phyloP scores from a whole-genome alignment of 768 basidiomycete species.

The Termitomyces sp. region DNA sequence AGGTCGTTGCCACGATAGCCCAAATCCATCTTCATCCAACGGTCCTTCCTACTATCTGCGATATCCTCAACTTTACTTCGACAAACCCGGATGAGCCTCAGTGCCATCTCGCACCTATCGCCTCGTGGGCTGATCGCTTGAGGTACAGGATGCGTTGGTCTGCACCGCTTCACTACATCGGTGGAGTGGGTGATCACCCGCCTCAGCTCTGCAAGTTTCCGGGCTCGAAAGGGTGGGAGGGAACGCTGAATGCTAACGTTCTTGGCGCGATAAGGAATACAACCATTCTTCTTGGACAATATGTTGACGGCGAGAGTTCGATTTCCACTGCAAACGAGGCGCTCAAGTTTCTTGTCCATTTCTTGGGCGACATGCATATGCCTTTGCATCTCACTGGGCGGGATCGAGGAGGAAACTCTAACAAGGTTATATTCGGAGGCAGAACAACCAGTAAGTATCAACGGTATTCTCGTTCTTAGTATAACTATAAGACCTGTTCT shows the following conservation, averaged over 20 bases:
- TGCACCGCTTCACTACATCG: constrained; percentile 71
- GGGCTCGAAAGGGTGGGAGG: constrained; percentile 72
- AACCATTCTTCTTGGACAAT: constrained; percentile 56
- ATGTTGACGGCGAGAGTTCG: constrained; percentile 22
- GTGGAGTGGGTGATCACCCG: constrained; percentile 75
- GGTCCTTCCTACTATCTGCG: constrained; percentile 62
- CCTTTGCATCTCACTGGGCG: constrained; percentile 90
- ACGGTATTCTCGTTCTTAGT: too few relatives aligned
- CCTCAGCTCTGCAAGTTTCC: constrained; percentile 73
- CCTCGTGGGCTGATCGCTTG: constrained; percentile 84
- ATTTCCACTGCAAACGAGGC: constrained; percentile 63
- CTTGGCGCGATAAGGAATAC: constrained; percentile 78
- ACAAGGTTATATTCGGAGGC: constrained; percentile 70
- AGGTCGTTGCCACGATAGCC: constrained; percentile 92
- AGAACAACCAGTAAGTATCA: constrained; percentile 60
- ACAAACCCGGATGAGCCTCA: constrained; percentile 33
- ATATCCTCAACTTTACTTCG: constrained; percentile 57
- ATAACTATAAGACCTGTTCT: background rate
- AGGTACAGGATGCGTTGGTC: constrained; percentile 69
- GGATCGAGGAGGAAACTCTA: constrained; percentile 83
- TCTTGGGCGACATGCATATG: constrained; percentile 90
- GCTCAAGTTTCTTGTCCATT: constrained; percentile 91
- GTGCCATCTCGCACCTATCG: constrained; percentile 81
- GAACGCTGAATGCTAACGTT: constrained; percentile 53
- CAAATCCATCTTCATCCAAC: constrained; percentile 84